Percentiles rank a stretch among this genome's conserved stretches.
phyloP scores from a whole-genome alignment of 2,329 filamentous ascomycete genomes.

The Ceratocystis diversiconidia region DNA sequence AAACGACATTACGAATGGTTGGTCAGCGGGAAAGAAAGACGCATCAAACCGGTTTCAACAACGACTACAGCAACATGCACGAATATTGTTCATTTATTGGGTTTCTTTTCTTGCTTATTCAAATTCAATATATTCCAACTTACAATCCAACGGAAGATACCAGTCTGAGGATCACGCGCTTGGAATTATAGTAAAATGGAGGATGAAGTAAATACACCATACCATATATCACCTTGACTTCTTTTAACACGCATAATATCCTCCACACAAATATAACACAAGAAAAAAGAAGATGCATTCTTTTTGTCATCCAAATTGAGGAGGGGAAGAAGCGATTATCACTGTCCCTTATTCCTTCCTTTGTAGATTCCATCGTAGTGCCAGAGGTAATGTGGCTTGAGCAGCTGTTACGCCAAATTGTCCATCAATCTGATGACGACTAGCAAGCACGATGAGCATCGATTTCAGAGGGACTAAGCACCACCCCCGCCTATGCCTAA shows the following conservation, averaged over 20 bases:
- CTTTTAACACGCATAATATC: neutral
- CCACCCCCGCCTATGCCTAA: neutral
- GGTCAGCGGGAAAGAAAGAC: constrained; percentile 8
- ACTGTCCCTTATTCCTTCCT: neutral
- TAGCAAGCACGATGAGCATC: neutral
- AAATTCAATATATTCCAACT: neutral
- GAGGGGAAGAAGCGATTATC: neutral
- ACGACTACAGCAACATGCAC: constrained; percentile 26
- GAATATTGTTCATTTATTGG: constrained; percentile 3
- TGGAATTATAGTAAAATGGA: neutral
- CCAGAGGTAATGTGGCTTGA: neutral
- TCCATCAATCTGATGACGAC: neutral
- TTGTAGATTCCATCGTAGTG: no score
- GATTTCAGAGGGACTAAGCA: neutral
- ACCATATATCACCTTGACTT: neutral
- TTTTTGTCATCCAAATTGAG: neutral
- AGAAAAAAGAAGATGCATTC: neutral
- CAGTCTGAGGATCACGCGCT: neutral
- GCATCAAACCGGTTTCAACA: constrained; percentile 39
- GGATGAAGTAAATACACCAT: neutral
- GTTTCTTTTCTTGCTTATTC: constrained; percentile 10
- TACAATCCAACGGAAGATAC: neutral
- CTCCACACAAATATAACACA: neutral
- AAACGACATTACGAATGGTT: constrained; percentile 14
- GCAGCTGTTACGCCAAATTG: neutral